Conservation (phyloP, 805 yeast species). For the Diddensiella santjacobensis region DNA sequence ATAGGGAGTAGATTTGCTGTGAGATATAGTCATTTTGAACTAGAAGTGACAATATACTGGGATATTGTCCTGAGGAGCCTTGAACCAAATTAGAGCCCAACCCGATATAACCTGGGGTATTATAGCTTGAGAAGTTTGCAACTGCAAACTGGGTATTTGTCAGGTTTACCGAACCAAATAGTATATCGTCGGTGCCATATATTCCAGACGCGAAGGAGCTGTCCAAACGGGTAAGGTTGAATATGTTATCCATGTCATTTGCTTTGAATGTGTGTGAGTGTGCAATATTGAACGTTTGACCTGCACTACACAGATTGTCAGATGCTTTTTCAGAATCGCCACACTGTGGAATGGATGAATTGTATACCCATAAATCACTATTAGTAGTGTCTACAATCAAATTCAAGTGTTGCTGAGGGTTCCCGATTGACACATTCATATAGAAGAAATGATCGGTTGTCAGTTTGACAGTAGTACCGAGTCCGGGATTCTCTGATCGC, state of each 20-base stretch:
- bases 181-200: constrained; percentile 14
- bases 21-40: constrained; percentile 4
- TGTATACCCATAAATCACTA: constrained; percentile 57
- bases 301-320: constrained; percentile 4
- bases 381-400: constrained; percentile 67
- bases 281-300: constrained; percentile 1
- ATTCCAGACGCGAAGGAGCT: constrained; percentile 11
- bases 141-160: constrained; percentile 11
- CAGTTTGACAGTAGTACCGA: neutral
- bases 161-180: constrained; percentile 3
- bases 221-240: constrained; percentile 12
- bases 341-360: constrained; percentile 6
- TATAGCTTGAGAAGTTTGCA: constrained; percentile 7
- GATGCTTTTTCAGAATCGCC: neutral
- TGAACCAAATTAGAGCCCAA: constrained; percentile 11
- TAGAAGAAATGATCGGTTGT: constrained; percentile 3
- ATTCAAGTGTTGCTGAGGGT: constrained; percentile 48
- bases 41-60: constrained; percentile 2
- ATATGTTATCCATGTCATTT: neutral
- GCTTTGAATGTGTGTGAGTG: constrained; percentile 4
- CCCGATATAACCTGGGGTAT: constrained; percentile 14
- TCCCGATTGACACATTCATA: constrained; percentile 43
- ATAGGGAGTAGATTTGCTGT: constrained; percentile 14
- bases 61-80: neutral
- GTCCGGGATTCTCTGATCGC: neutral